Evolutionary conservation across 192 early-diverging fungal genomes (phyloP), one percentile per base, ranked within the genome.

Genomic region (Coemansia umbellata): DNA sequence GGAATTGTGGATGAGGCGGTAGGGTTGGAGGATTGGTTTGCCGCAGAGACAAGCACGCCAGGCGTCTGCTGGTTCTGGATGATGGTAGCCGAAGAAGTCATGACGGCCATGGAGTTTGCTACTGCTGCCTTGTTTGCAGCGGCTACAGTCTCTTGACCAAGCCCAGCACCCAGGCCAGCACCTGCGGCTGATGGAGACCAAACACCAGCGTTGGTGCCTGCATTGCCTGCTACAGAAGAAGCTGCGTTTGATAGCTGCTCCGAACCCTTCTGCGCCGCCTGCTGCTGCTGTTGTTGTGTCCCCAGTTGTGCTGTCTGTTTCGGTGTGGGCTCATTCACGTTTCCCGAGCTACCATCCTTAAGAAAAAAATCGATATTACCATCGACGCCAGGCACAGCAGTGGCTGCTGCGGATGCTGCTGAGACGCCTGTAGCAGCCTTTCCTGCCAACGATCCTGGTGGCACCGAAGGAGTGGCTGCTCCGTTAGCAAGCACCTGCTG

Each of bases 261-360:
- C 18, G n/a, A 32, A 18, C 19, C 14, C 30, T 7, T 18, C 17
- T 3, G n/a, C 30, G 17, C 30, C 30, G 28, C 30, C 37, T 37
- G 23, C 39, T 40, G 36, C 61, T 36, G 37, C 37, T 37, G 69
- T 33, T 31, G 47, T 32, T 15, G 27, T 14, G 47, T 50, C 19
- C 23, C 37, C 22, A 11, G 35, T 36, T 42, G 66, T 57, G 59
- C 66, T 60, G 57, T 1, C 42, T 40, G 48, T 30, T 27, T 21
- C 41, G 54, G 42, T 39, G 58, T 66, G 58, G 63, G 54, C 63
- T 64, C 57, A 60, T 53, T 65, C 58, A 55, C 57, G 63, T 55
- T 66, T 65, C 63, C 53, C 53, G 48, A 54, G 43, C 59, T 58
- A 41, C 55, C 58, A 55, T 65, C 57, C 47, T 55, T 50, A 47